Evolutionary conservation across 345 rosid species (phyloP).

Genomic region (Erodium maritimum): DNA sequence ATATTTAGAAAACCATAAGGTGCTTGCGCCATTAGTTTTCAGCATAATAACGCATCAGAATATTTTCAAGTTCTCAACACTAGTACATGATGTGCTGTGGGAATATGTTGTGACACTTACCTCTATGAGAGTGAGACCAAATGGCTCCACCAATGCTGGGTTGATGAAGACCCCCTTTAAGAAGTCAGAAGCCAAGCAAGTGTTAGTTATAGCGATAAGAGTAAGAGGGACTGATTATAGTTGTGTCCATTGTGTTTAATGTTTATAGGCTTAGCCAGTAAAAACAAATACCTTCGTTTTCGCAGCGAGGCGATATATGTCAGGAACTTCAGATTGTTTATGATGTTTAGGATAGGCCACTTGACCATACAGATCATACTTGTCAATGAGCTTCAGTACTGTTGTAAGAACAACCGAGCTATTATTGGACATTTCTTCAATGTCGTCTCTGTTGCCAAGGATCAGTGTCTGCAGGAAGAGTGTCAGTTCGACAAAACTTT

Average conservation of each 20-base stretch:
- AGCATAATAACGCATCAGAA: not conserved
- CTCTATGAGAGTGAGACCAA: conserved; percentile 62
- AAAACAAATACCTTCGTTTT: conserved; percentile 42
- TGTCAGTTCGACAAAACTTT: not conserved
- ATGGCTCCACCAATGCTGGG: conserved; percentile 69
- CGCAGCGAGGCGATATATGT: conserved; percentile 58
- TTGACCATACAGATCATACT: conserved; percentile 54
- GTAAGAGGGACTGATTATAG: not conserved
- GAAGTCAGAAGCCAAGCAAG: conserved; percentile 16
- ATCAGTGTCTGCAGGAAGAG: conserved; percentile 39
- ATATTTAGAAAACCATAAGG: conserved; percentile 1
- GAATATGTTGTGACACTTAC: conserved; percentile 14
- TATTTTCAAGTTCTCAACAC: not conserved
- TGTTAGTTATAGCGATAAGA: conserved; percentile 5
- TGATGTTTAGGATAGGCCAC: conserved; percentile 72
- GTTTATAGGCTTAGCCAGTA: not conserved
- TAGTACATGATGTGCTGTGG: not conserved
- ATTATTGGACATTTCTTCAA: conserved; percentile 50
- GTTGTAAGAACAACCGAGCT: conserved; percentile 45
- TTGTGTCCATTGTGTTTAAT: not conserved
- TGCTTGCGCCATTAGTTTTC: not conserved
- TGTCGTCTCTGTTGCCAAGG: conserved; percentile 56
- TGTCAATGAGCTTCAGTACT: conserved; percentile 57
- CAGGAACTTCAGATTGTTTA: conserved; percentile 60
- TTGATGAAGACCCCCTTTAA: conserved; percentile 64